phyloP scores from a whole-genome alignment of 2,329 filamentous ascomycete genomes.

The Hortaea werneckii region DNA sequence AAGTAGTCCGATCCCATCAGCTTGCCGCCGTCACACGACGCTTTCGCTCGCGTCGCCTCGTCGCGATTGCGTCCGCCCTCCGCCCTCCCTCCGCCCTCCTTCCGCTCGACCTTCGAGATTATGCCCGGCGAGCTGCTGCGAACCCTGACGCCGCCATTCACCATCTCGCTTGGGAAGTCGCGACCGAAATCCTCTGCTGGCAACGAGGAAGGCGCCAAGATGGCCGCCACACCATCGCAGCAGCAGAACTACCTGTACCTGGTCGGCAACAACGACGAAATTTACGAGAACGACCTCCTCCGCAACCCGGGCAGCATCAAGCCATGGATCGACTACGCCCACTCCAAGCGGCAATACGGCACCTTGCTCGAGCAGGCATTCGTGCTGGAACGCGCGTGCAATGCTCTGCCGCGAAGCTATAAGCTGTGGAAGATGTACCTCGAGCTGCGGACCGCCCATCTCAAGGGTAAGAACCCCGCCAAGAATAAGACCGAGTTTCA shows the following conservation, averaged over 20 bases:
- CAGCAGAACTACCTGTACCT: conserved; percentile 26
- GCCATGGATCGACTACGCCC: conserved; percentile 90
- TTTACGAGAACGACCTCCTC: conserved; percentile 93
- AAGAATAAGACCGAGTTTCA: conserved; percentile 69
- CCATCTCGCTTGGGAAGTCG: conserved; percentile 16
- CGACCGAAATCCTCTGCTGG: conserved; percentile 4
- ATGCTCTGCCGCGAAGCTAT: conserved; percentile 84
- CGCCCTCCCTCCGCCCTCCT: not conserved
- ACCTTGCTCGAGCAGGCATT: conserved; percentile 76
- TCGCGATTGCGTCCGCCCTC: not conserved
- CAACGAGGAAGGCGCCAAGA: not conserved
- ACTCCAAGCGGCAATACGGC: conserved; percentile 82
- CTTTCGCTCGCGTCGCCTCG: not conserved
- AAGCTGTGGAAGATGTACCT: conserved; percentile 99
- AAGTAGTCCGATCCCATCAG: not conserved
- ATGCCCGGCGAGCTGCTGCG: conserved; percentile 37
- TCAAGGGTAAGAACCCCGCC: conserved; percentile 68
- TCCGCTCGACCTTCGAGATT: not conserved
- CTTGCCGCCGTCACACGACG: not conserved
- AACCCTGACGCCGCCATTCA: conserved; percentile 23
- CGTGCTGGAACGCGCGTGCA: conserved; percentile 81
- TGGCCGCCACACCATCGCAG: conserved; percentile 1
- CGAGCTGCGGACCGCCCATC: conserved; percentile 59
- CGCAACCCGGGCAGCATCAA: conserved; percentile 77
- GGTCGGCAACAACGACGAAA: conserved; percentile 75